Percentiles rank a stretch among this genome's conserved stretches.
Evolutionary conservation across 2,329 filamentous ascomycete genomes (phyloP).

Genomic region (Arthrobotrys conoides): DNA sequence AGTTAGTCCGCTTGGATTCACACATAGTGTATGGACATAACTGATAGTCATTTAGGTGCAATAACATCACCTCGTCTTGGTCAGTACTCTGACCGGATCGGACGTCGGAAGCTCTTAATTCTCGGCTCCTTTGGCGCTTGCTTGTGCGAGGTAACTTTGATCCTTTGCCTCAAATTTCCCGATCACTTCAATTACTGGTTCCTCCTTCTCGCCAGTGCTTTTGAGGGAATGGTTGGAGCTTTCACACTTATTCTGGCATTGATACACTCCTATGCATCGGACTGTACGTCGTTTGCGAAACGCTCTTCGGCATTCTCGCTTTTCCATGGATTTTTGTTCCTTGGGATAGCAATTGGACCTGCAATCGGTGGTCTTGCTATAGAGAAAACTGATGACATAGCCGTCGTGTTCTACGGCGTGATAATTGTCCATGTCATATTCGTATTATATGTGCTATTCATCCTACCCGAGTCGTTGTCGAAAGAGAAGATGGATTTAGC

Average conservation of each 20-base stretch:
- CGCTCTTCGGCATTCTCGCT: conserved; percentile 89
- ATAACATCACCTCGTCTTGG: conserved; percentile 86
- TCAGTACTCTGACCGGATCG: conserved; percentile 86
- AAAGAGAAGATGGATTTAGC: conserved; percentile 79
- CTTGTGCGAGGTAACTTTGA: conserved; percentile 80
- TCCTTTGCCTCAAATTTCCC: conserved; percentile 82
- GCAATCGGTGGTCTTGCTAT: conserved; percentile 85
- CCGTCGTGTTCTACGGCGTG: conserved; percentile 88
- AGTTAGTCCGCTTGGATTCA: conserved; percentile 65
- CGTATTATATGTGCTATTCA: conserved; percentile 77
- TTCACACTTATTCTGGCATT: conserved; percentile 87
- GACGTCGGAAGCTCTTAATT: conserved; percentile 81
- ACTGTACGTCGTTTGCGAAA: conserved; percentile 85
- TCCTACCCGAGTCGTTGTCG: conserved; percentile 88
- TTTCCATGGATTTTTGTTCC: conserved; percentile 89
- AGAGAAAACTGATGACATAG: conserved; percentile 78
- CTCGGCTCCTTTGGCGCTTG: conserved; percentile 82
- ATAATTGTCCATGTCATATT: conserved; percentile 80
- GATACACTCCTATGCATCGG: conserved; percentile 87
- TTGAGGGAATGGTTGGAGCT: conserved; percentile 88
- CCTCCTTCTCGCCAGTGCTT: conserved; percentile 80
- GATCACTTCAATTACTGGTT: conserved; percentile 81
- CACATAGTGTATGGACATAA: neutral
- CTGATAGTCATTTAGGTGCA: conserved; percentile 70
- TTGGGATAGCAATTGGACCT: conserved; percentile 89